Base-by-base conservation (phyloP, 2,329 filamentous ascomycete genomes). In the Fusarium haematococcum region DNA sequence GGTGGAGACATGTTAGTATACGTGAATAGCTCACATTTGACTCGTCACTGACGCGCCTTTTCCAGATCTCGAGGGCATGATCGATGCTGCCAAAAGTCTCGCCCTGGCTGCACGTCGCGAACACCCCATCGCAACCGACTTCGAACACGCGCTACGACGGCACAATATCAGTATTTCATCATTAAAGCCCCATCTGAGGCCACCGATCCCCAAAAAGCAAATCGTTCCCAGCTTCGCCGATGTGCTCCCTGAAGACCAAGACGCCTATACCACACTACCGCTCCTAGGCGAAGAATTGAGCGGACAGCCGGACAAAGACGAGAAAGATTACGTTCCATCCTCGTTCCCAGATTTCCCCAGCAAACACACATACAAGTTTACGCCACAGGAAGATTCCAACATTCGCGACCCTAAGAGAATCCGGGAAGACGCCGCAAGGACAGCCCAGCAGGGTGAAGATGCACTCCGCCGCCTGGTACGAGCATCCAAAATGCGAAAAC, bases 351-450 rank as follows among this genome's bases (percentile, higher is more conserved):
- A 87, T 11, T 92, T 92, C 68, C 91, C 91, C 0, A 91, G 90
- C 79, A 89, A 88, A 54, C 90, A 92, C 76, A 92, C 90, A 5
- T 92, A 91, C 81, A 88, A 86, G 43, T 89, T 88, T 76, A 92
- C 90, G 0, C 87, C 88, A 2, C 85, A 87, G 37, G 84, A 88
- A 20, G 84, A 88, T 69, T 83, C 82, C 45, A 84, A 81, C 20
- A 80, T 81, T 18, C 83, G 85, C 9, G 88, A 91, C 67, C 86
- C 88, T 0, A 87, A 90, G 75, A 89, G 88, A 79, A 89, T 91
- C 52, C 86, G 90, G 27, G 87, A 90, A 63, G 88, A 91, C 45
- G 90, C 90, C 1, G 87, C 89, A 1, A 85, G 88, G 63, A 89
- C 89, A 54, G 89, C 90, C 10, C 88, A 90, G 74, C 89, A 91